Evolutionary conservation across 768 basidiomycete species (phyloP), one percentile per base, ranked within the genome.

Genomic region (Lactifluus rugatus): DNA sequence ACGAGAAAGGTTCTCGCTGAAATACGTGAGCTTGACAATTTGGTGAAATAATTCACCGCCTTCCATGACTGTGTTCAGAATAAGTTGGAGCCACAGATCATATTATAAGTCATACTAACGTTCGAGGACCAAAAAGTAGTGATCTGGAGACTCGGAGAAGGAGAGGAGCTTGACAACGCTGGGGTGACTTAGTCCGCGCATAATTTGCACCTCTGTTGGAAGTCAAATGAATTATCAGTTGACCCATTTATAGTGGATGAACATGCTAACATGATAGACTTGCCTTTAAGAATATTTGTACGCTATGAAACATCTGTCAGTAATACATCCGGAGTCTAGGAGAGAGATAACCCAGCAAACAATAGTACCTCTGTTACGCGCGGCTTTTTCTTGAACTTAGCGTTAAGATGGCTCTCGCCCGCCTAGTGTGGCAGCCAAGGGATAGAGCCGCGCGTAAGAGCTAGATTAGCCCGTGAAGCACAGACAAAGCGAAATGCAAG

Each of bases 11-110:
- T 88, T 90, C 73, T 99, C 96, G 70, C 89, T 92, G 70, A 99
- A 99, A 73, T 98, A 99, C 3, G 96, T 99, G 61, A 98, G 81
- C 70, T 96, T 98, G 73, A 99, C 96, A 69, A 97, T 97, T 70
- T 96, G 94, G 69, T 97, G 93, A 76, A 99, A 99, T 2, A 99
- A 78, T 71, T 99, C 96, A 60, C 96, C 96, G 58, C 96, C 96
- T 69, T 88, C 89, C 93, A 97, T 89, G 47, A 98, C 91, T 95
- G 61, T 39, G n/a, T 48, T 23, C 44, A 36, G 47, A 60, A 48
- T 25, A 26, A 56, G 44, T 28, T 31, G 31, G 36, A 19, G 48
- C 48, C 25, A n/a, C 32, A 5, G 23, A 21, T 52, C 44, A n/a
- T 26, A 26, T 47, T 44, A 31, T 19, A 34, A 44, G 26, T 31